Evolutionary conservation across 139 green algal genomes (phyloP), one percentile per base, ranked within the genome.

Genomic region (Spirogloea muscicola): DNA sequence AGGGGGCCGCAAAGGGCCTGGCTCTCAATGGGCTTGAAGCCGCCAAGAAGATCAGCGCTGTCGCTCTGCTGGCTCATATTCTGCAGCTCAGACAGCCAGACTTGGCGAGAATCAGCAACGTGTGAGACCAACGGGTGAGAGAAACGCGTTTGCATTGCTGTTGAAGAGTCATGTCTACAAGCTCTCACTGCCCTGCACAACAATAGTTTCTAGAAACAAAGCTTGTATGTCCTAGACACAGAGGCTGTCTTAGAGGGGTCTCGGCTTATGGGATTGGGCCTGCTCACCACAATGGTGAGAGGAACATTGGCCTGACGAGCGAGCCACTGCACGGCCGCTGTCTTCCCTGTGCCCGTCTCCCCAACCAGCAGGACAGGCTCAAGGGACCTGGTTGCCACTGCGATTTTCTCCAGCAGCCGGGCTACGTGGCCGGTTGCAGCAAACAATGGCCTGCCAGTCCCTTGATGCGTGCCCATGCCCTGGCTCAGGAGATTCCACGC

Each of bases 301-400:
- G 84, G 81, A 0, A 84, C 79, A 10, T 90, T 88, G 7, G 29
- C 38, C 6, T 62, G 16, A 0, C 48, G 31, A 0, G 84, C 82
- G 16, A 88, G 75, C 37, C 86, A 40, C 64, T 86, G 81, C 49
- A 98, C 85, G 18, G 93, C 65, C 0, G 95, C 93, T 3, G 95
- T 99, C 74, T 99, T 99, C 40, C 95, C 95, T 0, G 90, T 96
- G 55, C 95, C 95, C 38, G 95, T 98, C 87, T 99, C 95, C n/a
- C 95, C 95, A 3, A 99, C 95, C 52, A 99, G 85, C 71, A 99
- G 86, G 52, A 94, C 84, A 2, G 95, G 89, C 83, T 99, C 95
- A 1, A 40, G 57, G 48, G 85, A 70, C 1, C 71, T 43, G 4
- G 94, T 63, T 1, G 84, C 84, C 6, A 83, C 86, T 0, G 88